Base-by-base conservation (phyloP, 768 basidiomycete genomes). In the Mycena kentingensis region DNA sequence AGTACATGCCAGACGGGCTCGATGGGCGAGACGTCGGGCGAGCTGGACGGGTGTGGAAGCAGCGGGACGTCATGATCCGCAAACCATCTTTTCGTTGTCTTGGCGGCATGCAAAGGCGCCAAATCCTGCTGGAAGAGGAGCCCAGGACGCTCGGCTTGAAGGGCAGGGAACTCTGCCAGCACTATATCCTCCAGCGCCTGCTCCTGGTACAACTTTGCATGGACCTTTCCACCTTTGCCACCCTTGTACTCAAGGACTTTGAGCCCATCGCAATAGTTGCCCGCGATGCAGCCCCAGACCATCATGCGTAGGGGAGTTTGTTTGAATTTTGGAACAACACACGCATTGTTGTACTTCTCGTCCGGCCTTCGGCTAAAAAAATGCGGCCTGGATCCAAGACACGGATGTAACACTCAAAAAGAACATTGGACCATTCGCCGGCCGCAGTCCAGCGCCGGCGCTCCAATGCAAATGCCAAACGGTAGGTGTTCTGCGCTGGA, bases 211-310 rank as follows among this genome's bases (percentile, higher is more conserved):
- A 43, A 13, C 13, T 34, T 16, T 18, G 53, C 45, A 7, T 16
- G 54, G 45, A 57, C 49, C 18, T 44, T 53, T 19, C 55, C 57
- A 25, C 57, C 57, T 27, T 43, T 32, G 24, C 57, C 57, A 21
- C 57, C 55, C 12, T 54, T 54, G 32, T 57, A 57, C 35, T 57
- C 55, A 7, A 58, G 54, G 21, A 55, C 54, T 38, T 58, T 58
- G 15, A n/a, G 12, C 18, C 42, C 48, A 36, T 55, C n/a, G n/a
- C n/a, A n/a, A n/a, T n/a, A n/a, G n/a, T n/a, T n/a, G n/a, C n/a
- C 37, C 46, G 41, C 25, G 18, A 58, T 36, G 29, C 46, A 42
- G 11, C 47, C 54, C 57, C 54, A 58, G 8, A 58, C 57, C 57
- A 58, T 55, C 18, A 51, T 19, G 16, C 48, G 47, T 12, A 58